Evolutionary conservation across 1,284 basidiomycete genomes (phyloP), one percentile per base, ranked within the genome.

Genomic region (Ganoderma leucocontextum): DNA sequence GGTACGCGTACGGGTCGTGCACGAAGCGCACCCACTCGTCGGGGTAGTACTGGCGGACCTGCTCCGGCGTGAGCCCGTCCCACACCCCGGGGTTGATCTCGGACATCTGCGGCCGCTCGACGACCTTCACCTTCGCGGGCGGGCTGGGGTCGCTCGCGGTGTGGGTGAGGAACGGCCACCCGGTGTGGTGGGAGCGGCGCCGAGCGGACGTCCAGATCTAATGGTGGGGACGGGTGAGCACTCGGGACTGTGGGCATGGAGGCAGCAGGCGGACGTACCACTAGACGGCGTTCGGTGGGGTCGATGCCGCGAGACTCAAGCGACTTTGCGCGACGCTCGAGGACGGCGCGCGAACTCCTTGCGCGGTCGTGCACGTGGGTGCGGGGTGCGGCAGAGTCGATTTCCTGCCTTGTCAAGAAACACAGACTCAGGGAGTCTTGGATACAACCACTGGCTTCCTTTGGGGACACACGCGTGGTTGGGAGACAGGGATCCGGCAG

Each of bases 121-220:
- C 88, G 25, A 99, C 95, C 77, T 95, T 96, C 78, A 94, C 88
- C 62, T 83, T 86, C 55, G 83, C 67, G 55, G 80, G 76, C 59
- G 61, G 70, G 4, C 64, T 63, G 9, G 69, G 66, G 70, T 71
- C 74, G 64, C 64, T 72, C 52, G 72, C 68, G 65, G 47, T 74
- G 29, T 75, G 78, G 1, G 83, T 87, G 62, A 96, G 85, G 81
- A 99, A 98, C 0, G 97, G 97, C 91, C 95, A 97, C 1, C 96
- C 96, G 0, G 96, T 98, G 79, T 98, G 96, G 75, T 97, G 92
- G 6, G 97, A 95, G 60, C 98, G 88, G 49, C 96, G 86, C 17
- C 97, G 91, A 0, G 97, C 94, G 1, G 96, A 98, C 0, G 97
- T 98, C 98, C 98, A 99, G 42, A 99, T 94, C 94, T 98, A 69